These are phyloP conservation scores for Fusarium brachygibbosum DNA, from an alignment of 2,329 filamentous ascomycete species.

Conservation along the genomic window DNA sequence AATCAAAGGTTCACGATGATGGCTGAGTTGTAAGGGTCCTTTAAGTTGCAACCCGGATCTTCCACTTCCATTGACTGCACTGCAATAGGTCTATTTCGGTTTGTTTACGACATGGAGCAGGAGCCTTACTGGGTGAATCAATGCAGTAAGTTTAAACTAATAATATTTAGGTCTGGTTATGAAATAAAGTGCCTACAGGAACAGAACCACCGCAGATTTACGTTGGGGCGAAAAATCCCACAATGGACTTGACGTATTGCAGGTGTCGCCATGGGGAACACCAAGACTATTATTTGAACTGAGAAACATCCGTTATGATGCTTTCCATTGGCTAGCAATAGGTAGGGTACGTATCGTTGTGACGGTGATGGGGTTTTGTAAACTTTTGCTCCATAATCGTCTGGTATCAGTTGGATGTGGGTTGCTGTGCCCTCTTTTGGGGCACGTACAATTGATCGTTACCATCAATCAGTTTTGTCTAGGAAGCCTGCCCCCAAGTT, in stretches of 20 bases:
- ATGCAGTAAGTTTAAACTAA: too few species aligned
- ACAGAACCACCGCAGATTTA: not conserved
- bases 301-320: not conserved
- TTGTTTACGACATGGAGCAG: not conserved
- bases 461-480: not conserved
- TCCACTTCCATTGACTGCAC: not conserved
- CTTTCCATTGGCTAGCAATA: not conserved
- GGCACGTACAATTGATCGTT: slow-evolving; percentile 1
- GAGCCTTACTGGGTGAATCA: too few species aligned
- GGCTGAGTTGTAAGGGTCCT: not conserved
- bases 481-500: not conserved
- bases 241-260: not conserved
- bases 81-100: not conserved
- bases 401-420: slow-evolving; percentile 3
- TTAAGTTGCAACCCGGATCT: not conserved
- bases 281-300: not conserved
- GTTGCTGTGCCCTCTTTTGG: slow-evolving; percentile 15
- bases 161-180: too few species aligned
- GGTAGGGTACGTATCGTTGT: not conserved
- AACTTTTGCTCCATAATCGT: slow-evolving; percentile 16
- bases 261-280: not conserved
- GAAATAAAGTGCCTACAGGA: not conserved
- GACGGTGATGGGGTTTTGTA: not conserved
- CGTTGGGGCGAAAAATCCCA: not conserved
- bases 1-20: not conserved